Evolutionary conservation across 2,329 filamentous ascomycete genomes (phyloP), one percentile per base, ranked within the genome.

Genomic region (Penicillium carneum): DNA sequence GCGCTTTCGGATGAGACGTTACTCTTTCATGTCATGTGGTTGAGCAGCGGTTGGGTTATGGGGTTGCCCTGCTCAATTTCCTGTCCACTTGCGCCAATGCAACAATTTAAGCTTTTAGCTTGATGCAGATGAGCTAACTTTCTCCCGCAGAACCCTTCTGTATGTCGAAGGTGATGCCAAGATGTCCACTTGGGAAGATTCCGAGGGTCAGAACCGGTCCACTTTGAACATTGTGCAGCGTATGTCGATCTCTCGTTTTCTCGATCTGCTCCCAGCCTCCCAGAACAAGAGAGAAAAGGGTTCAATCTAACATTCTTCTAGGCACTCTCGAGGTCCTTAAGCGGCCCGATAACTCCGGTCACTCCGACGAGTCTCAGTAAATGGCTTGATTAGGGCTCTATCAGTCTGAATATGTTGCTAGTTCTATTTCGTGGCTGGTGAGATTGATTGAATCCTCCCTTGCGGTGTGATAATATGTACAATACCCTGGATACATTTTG

Each of bases 101-200:
- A 20, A 4, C 47, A 39, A n/a, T 8, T 31, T 11, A 12, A 55
- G 12, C 36, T n/a, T 11, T 11, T 10, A 29, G 20, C 8, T 43
- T 39, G 33, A 18, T 26, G 26, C 29, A 43, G 36, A 56, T 38
- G 14, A 42, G 36, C 57, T 60, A 39, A 60, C 31, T 3, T 18
- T 2, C 1, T 12, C 1, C 20, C 2, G 10, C 70, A 97, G 93
- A 63, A 85, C 92, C 14, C 82, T 92, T 52, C 84, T 99, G 64
- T 92, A 87, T 73, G 82, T 98, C 51, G 94, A 98, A 77, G 93
- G 90, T 46, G 92, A 97, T 63, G 90, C 89, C 63, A 81, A 81
- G 67, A 87, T 94, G 81, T 84, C 80, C 69, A 82, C 78, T 46
- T 94, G 87, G 75, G 85, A 90, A 68, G 88, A 90, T 69, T 76